A percentile compares a stretch with the other conserved stretches of the same genome.
Evolutionary conservation across 768 basidiomycete genomes (phyloP).

Genomic region (Podaxis rugospora): DNA sequence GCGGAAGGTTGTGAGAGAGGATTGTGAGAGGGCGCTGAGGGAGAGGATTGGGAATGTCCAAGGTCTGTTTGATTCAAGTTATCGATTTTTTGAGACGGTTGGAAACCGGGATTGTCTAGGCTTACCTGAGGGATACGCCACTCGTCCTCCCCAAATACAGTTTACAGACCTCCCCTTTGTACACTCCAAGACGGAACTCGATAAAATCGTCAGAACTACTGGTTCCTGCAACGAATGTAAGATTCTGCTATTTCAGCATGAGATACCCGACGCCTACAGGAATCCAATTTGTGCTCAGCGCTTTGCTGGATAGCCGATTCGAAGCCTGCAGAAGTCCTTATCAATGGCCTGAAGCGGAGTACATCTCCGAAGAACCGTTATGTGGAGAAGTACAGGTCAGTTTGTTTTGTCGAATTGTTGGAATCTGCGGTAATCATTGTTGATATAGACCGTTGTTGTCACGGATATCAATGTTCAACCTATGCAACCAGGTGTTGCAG

Average conservation of each 20-base stretch:
- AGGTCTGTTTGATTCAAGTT: conserved; percentile 26
- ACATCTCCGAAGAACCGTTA: conserved; percentile 68
- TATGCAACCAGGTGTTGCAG: conserved; percentile 30
- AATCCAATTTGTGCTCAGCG: conserved; percentile 35
- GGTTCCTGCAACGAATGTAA: conserved; percentile 71
- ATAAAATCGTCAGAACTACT: conserved; percentile 16
- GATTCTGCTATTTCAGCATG: conserved; percentile 6
- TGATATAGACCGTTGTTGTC: conserved; percentile 21
- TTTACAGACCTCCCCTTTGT: conserved; percentile 61
- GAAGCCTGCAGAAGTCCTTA: conserved; percentile 55
- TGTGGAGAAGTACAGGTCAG: conserved; percentile 57
- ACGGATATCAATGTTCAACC: conserved; percentile 42
- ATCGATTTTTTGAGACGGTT: neutral
- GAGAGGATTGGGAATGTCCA: conserved; percentile 38
- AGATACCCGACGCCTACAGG: neutral
- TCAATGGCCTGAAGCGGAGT: conserved; percentile 78
- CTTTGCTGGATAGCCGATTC: conserved; percentile 66
- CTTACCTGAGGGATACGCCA: conserved; percentile 42
- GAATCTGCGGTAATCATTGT: neutral
- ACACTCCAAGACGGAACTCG: conserved; percentile 44
- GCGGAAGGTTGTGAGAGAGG: conserved; percentile 64
- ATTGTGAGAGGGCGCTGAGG: conserved; percentile 35
- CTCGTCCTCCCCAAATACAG: conserved; percentile 44
- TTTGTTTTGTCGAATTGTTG: neutral
- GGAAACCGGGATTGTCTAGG: conserved; percentile 23